Percentiles rank a stretch among this genome's conserved stretches.
phyloP scores from a whole-genome alignment of 805 yeast genomes.

The Monosporozyma unispora region DNA sequence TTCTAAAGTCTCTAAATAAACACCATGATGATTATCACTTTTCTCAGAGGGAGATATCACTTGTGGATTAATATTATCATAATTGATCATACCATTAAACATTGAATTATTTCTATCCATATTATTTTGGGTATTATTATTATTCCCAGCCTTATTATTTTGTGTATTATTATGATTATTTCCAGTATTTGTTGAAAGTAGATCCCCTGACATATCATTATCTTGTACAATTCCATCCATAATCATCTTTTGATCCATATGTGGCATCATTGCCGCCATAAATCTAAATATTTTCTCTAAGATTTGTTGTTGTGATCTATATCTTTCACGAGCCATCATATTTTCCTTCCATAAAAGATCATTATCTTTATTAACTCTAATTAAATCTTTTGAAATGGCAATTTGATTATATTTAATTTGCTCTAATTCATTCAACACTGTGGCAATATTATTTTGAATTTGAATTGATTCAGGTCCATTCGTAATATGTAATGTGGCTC shows the following conservation, averaged over 20 bases:
- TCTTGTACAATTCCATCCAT: constrained; percentile 15
- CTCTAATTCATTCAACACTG: constrained; percentile 61
- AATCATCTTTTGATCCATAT: constrained; percentile 24
- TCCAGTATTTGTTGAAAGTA: not conserved
- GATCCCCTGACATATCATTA: not conserved
- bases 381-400: constrained; percentile 74
- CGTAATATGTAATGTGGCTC: constrained; percentile 1
- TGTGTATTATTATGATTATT: not conserved
- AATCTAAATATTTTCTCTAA: constrained; percentile 81
- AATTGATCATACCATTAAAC: constrained; percentile 3
- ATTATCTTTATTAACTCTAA: constrained; percentile 78
- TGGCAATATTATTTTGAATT: constrained; percentile 7
- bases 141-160: not conserved
- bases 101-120: not conserved
- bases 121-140: not conserved
- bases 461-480: constrained; percentile 5
- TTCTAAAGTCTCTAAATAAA: constrained; percentile 2
- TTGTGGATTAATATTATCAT: not conserved
- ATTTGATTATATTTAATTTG: constrained; percentile 67
- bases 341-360: constrained; percentile 89
- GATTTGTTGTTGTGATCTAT: constrained; percentile 78
- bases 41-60: not conserved
- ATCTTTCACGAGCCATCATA: constrained; percentile 71
- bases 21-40: not conserved
- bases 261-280: constrained; percentile 55